Evolutionary conservation across 2,329 filamentous ascomycete genomes (phyloP).

Genomic region (Alternaria conjuncta): DNA sequence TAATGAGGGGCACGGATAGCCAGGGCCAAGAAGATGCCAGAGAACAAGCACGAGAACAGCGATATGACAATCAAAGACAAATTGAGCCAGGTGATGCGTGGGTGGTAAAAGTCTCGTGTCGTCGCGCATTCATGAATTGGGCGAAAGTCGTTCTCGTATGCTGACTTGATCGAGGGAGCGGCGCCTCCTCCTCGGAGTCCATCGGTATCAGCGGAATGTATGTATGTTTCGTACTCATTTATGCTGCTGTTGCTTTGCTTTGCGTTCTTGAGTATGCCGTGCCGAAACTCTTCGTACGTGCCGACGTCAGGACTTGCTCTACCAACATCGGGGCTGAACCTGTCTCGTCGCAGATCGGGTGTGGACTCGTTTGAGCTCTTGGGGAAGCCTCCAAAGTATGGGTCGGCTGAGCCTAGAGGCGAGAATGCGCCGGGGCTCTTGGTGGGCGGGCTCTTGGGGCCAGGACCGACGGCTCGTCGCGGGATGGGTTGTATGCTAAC

Average conservation of each 20-base stretch:
- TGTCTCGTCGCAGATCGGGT: slow-evolving; percentile 42
- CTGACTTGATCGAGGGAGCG: slow-evolving; percentile 43
- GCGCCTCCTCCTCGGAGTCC: slow-evolving; percentile 21
- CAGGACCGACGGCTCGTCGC: slow-evolving; percentile 22
- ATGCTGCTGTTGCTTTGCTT: slow-evolving; percentile 27
- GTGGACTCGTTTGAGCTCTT: slow-evolving; percentile 36
- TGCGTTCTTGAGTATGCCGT: slow-evolving; percentile 28
- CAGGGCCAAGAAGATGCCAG: slow-evolving; percentile 69
- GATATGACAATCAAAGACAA: slow-evolving; percentile 54
- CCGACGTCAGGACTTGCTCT: slow-evolving; percentile 36
- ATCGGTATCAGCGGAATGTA: slow-evolving; percentile 32
- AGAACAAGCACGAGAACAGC: slow-evolving; percentile 68
- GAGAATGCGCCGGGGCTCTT: slow-evolving; percentile 29
- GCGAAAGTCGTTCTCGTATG: slow-evolving; percentile 45
- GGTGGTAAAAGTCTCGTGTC: slow-evolving; percentile 47
- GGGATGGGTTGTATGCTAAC: slow-evolving; percentile 34
- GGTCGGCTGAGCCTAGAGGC: slow-evolving; percentile 37
- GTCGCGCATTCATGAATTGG: slow-evolving; percentile 48
- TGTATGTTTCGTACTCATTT: slow-evolving; percentile 40
- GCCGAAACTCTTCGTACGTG: slow-evolving; percentile 38
- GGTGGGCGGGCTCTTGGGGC: slow-evolving; percentile 24
- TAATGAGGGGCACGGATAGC: slow-evolving; percentile 69
- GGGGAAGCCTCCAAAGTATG: slow-evolving; percentile 36
- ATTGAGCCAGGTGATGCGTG: slow-evolving; percentile 57
- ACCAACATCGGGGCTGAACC: slow-evolving; percentile 16